Percentiles rank a stretch among this genome's conserved stretches.
Conservation (phyloP, 163 green algal genomes). For the Scenedesmus sp. region DNA sequence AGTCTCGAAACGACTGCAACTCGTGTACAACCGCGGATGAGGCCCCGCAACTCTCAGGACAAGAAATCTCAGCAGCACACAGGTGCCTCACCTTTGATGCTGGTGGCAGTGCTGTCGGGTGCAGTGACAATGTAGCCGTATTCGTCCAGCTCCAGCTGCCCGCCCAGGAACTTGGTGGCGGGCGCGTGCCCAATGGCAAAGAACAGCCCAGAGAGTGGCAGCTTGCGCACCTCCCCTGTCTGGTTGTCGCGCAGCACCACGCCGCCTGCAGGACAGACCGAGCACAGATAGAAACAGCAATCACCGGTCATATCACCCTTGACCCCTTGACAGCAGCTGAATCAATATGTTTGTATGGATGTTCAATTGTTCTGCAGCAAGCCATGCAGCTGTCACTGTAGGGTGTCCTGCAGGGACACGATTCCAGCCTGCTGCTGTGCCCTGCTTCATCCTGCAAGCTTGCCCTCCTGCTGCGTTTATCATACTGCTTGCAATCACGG, state of each 20-base stretch:
- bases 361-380: neutral
- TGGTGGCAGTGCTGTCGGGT: conserved; percentile 58
- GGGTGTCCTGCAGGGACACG: neutral
- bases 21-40: no score
- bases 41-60: no score
- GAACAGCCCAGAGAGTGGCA: conserved; percentile 87
- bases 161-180: conserved; percentile 83
- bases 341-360: no score
- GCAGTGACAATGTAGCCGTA: conserved; percentile 85
- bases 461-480: no score
- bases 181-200: conserved; percentile 94
- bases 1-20: no score
- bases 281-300: neutral
- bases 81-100: conserved; percentile 21
- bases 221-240: conserved; percentile 72
- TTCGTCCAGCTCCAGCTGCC: conserved; percentile 80
- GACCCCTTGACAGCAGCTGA: neutral
- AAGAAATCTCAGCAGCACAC: neutral
- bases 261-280: conserved; percentile 5
- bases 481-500: no score
- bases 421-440: neutral
- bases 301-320: neutral
- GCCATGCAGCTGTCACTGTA: neutral
- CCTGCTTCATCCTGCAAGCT: neutral
- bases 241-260: conserved; percentile 67